Evolutionary conservation across 768 basidiomycete species (phyloP), one percentile per base, ranked within the genome.

Genomic region (Filobasidium floriforme): DNA sequence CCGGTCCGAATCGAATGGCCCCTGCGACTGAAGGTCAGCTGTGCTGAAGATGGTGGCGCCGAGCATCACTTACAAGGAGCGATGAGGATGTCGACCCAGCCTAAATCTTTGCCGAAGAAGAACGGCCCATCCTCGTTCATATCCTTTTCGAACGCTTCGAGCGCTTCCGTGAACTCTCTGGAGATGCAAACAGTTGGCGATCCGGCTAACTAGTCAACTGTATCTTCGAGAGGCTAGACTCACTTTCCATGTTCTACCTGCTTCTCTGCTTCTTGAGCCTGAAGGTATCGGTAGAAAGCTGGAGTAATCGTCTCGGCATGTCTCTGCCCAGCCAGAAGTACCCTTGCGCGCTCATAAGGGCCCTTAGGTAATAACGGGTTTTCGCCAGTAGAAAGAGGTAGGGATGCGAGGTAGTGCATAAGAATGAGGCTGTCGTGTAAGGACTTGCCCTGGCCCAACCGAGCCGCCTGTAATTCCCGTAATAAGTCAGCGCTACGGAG

Each of bases 211-310:
- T n/a, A n/a, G n/a, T n/a, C n/a, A n/a, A n/a, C n/a, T n/a, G n/a
- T n/a, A n/a, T n/a, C n/a, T n/a, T n/a, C n/a, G n/a, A n/a, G n/a
- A n/a, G n/a, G n/a, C n/a, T n/a, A n/a, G n/a, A n/a, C n/a, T n/a
- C n/a, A 65, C 63, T 57, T 55, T 10, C 63, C 63, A 19, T 65
- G 59, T 37, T 65, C 54, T 18, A 65, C 55, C 32, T 65, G 63
- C 43, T 65, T 65, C 37, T 65, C 63, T 24, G 55, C 63, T 51
- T 65, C 63, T 24, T 65, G 63, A 5, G 63, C 63, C 52, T 65
- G 63, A 28, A 65, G 29, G 28, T 43, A 65, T 7, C 63, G 63
- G 41, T 65, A 65, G 37, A 65, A 65, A 1, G 40, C 63, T 18
- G 63, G 63, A 1, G 63, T 65, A 40, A 65, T 55, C 26, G 55